phyloP scores from a whole-genome alignment of 1,284 basidiomycete species.

The Bondarzewia mesenterica region DNA sequence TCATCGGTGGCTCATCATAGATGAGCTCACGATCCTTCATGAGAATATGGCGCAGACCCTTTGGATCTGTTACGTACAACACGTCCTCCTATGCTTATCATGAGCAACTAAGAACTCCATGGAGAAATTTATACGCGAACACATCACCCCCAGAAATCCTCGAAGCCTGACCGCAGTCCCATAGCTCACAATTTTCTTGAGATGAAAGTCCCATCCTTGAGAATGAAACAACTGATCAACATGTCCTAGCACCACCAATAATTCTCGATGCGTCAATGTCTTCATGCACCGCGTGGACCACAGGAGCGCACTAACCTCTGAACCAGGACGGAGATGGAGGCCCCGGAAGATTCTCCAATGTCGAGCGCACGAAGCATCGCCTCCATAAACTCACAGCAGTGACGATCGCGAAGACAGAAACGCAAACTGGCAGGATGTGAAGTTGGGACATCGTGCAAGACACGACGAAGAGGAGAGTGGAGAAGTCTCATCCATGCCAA shows the following conservation, averaged over 20 bases:
- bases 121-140: too few relatives aligned
- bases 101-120: too few relatives aligned
- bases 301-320: neutral
- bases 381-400: neutral
- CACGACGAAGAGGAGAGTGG: neutral
- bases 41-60: slow-evolving; percentile 21
- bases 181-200: slow-evolving; percentile 9
- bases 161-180: neutral
- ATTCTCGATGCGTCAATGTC: too few relatives aligned
- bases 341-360: neutral
- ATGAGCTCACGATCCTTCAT: slow-evolving; percentile 22
- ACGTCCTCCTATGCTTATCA: slow-evolving; percentile 12
- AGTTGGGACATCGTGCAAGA: too few relatives aligned
- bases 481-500: too few relatives aligned
- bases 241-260: too few relatives aligned
- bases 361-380: neutral
- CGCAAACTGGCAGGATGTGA: neutral
- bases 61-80: slow-evolving; percentile 16
- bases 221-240: neutral
- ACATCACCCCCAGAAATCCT: neutral
- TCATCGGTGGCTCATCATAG: slow-evolving; percentile 18
- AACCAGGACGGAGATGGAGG: neutral
- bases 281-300: neutral
- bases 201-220: neutral
- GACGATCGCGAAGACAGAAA: neutral